Conservation (phyloP, 2,329 filamentous ascomycete genomes). For the Aureobasidium sp. region DNA sequence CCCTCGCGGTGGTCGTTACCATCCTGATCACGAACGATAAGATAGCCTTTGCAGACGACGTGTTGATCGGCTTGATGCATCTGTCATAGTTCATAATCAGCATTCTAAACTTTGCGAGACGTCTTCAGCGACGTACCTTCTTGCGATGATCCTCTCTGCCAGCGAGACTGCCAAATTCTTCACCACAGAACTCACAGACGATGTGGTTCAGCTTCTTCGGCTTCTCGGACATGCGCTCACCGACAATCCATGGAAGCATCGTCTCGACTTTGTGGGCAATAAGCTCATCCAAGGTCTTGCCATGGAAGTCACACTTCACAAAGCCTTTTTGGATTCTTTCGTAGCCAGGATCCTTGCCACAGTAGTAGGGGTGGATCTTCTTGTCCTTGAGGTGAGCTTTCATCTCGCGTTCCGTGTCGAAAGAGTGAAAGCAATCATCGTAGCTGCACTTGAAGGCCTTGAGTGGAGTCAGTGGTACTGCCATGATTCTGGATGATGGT, state of each 20-base stretch:
- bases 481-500: conserved; percentile 18
- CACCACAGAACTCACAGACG: conserved; percentile 50
- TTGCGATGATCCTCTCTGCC: conserved; percentile 48
- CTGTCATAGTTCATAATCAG: conserved; percentile 26
- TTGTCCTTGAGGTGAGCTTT: conserved; percentile 44
- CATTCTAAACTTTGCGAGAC: no score
- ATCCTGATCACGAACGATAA: neutral
- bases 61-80: conserved; percentile 44
- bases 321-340: conserved; percentile 27
- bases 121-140: conserved; percentile 32
- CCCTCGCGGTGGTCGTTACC: conserved; percentile 19
- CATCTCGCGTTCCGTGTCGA: conserved; percentile 41
- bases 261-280: conserved; percentile 28
- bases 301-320: conserved; percentile 36
- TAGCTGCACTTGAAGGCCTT: conserved; percentile 33
- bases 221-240: conserved; percentile 18
- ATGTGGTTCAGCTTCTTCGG: conserved; percentile 34
- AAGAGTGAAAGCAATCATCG: conserved; percentile 41
- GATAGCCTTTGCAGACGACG: conserved; percentile 36
- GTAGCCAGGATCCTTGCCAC: conserved; percentile 36
- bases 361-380: conserved; percentile 39
- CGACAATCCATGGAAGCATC: conserved; percentile 26
- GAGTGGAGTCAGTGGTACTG: conserved; percentile 22
- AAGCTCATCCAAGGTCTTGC: conserved; percentile 27
- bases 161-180: conserved; percentile 48